Percentiles rank a stretch among this genome's conserved stretches.
Conservation (phyloP, 352 stramenopile species). For the Phytophthora hybrid region DNA sequence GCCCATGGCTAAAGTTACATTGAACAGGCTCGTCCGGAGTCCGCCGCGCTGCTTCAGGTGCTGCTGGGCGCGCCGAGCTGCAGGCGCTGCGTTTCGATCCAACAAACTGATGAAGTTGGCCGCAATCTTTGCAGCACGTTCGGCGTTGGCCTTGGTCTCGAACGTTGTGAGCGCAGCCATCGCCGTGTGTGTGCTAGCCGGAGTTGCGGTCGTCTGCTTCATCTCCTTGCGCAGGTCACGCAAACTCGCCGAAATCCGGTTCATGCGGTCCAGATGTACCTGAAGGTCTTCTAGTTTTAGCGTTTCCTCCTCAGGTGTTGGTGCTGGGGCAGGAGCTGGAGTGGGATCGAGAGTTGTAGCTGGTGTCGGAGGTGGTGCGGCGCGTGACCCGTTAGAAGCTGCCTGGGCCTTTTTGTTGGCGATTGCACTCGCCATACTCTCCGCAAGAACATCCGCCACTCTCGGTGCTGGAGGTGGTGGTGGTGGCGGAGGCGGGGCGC, state of each 20-base stretch:
- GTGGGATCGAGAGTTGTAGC: neutral
- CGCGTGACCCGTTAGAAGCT: conserved; percentile 5
- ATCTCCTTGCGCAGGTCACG: conserved; percentile 56
- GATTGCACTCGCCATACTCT: conserved; percentile 42
- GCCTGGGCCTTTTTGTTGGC: conserved; percentile 22
- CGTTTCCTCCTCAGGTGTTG: conserved; percentile 35
- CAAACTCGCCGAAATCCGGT: conserved; percentile 71
- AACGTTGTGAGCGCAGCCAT: conserved; percentile 63
- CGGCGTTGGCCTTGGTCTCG: conserved; percentile 63
- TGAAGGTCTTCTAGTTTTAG: conserved; percentile 75
- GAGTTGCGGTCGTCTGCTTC: conserved; percentile 46
- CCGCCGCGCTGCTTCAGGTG: conserved; percentile 32
- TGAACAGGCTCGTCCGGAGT: conserved; percentile 52
- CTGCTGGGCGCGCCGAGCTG: conserved; percentile 43
- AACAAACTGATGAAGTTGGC: conserved; percentile 63
- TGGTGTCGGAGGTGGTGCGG: conserved; percentile 24
- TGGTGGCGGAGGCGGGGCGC: conserved; percentile 29
- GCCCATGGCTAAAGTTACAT: conserved; percentile 64
- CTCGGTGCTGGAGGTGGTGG: conserved; percentile 35
- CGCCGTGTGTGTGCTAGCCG: conserved; percentile 52
- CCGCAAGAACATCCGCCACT: conserved; percentile 39
- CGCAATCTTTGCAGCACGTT: conserved; percentile 64
- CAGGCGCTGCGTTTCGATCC: conserved; percentile 46
- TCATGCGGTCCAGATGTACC: conserved; percentile 81
- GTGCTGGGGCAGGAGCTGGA: neutral